phyloP scores from a whole-genome alignment of 2,329 filamentous ascomycete species.

The Acarospora socialis region DNA sequence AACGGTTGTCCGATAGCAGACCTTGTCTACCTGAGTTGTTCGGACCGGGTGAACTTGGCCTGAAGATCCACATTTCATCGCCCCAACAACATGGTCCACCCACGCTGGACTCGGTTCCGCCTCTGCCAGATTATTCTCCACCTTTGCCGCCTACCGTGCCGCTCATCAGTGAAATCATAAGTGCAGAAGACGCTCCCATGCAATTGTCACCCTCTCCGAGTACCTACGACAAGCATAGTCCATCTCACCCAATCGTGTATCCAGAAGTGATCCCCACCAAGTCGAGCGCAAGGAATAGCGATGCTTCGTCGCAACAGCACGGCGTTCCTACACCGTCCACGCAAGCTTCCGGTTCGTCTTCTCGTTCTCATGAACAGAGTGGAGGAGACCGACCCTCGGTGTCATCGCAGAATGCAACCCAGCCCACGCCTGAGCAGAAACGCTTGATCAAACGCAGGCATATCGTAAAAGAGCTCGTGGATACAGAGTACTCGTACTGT shows the following conservation, averaged over 20 bases:
- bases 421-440: slow-evolving; percentile 39
- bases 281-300: slow-evolving; percentile 4
- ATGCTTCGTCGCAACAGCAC: slow-evolving; percentile 5
- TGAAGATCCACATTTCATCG: slow-evolving; percentile 28
- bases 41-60: slow-evolving; percentile 26
- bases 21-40: slow-evolving; percentile 10
- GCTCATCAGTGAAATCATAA: slow-evolving; percentile 8
- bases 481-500: slow-evolving; percentile 83
- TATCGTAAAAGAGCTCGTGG: slow-evolving; percentile 79
- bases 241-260: slow-evolving; percentile 6
- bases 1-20: no score
- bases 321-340: slow-evolving; percentile 5
- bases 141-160: slow-evolving; percentile 29
- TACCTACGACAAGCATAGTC: slow-evolving; percentile 14
- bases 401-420: slow-evolving; percentile 5
- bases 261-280: neutral
- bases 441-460: slow-evolving; percentile 69
- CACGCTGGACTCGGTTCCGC: slow-evolving; percentile 22
- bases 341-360: slow-evolving; percentile 11
- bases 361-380: slow-evolving; percentile 6
- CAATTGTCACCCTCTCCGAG: slow-evolving; percentile 15
- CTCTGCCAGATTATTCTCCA: slow-evolving; percentile 31
- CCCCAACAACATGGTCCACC: slow-evolving; percentile 18
- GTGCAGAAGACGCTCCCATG: slow-evolving; percentile 9
- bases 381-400: slow-evolving; percentile 7